Conservation (phyloP, 768 basidiomycete genomes). For the Pisolithus albus region DNA sequence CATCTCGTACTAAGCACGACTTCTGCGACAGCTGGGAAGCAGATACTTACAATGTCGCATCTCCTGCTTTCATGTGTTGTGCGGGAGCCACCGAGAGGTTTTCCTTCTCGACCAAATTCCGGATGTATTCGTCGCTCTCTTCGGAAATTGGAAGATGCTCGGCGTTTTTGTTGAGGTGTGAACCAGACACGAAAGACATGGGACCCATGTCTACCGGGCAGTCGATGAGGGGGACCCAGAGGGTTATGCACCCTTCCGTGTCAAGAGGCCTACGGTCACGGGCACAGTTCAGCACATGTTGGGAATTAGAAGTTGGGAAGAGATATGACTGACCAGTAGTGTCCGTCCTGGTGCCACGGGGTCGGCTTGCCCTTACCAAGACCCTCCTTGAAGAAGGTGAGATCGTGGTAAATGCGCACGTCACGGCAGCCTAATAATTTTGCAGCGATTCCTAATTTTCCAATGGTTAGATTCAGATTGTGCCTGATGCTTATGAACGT, state of each 20-base stretch:
- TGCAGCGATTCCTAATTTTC: slow-evolving; percentile 1
- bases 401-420: slow-evolving; percentile 4
- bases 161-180: background rate
- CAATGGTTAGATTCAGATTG: background rate
- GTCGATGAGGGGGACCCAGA: slow-evolving; percentile 4
- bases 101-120: slow-evolving; percentile 1
- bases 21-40: too few relatives aligned
- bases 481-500: background rate
- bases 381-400: slow-evolving; percentile 6
- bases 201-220: slow-evolving; percentile 5
- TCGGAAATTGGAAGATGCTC: slow-evolving; percentile 3
- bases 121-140: background rate
- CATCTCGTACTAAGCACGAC: background rate
- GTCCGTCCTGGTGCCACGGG: slow-evolving; percentile 1
- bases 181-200: slow-evolving; percentile 5
- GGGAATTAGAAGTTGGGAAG: background rate
- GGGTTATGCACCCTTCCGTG: slow-evolving; percentile 2
- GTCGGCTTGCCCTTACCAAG: slow-evolving; percentile 1
- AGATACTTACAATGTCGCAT: slow-evolving; percentile 1
- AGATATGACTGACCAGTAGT: slow-evolving; percentile 1
- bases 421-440: slow-evolving; percentile 5
- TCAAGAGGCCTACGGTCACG: background rate
- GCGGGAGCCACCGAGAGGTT: slow-evolving; percentile 1
- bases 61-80: slow-evolving; percentile 1
- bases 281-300: background rate